Evolutionary conservation across 176 grass and related monocot species (phyloP).

Genomic region (Calamus simplicifolius): DNA sequence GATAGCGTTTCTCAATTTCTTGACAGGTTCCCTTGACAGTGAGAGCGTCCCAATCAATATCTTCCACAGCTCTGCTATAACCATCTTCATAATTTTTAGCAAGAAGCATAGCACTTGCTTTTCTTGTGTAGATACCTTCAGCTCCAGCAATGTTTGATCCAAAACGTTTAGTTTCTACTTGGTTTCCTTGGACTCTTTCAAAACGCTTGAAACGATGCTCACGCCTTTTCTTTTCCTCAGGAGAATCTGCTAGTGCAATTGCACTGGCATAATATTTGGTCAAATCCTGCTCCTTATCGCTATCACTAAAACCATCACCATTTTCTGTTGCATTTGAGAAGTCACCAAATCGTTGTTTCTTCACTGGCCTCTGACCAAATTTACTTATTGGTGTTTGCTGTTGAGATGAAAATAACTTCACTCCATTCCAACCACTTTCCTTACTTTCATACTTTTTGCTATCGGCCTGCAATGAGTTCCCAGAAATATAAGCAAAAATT

Average conservation of each 20-base stretch:
- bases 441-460: conserved; percentile 3
- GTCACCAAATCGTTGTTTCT: conserved; percentile 47
- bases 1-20: conserved; percentile 84
- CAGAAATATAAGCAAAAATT: conserved; percentile 4
- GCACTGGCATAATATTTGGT: conserved; percentile 77
- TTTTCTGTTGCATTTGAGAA: conserved; percentile 40
- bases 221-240: conserved; percentile 82
- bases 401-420: conserved; percentile 37
- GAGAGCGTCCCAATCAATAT: conserved; percentile 92
- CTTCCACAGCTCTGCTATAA: conserved; percentile 60
- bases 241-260: conserved; percentile 56
- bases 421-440: conserved; percentile 32
- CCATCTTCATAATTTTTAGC: conserved; percentile 49
- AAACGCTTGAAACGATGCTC: conserved; percentile 93
- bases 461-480: conserved; percentile 15
- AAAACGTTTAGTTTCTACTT: conserved; percentile 32
- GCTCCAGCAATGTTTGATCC: conserved; percentile 36
- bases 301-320: conserved; percentile 69
- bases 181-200: conserved; percentile 49
- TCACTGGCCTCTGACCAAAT: conserved; percentile 35
- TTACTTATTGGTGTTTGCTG: conserved; percentile 37
- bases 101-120: conserved; percentile 46
- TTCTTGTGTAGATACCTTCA: conserved; percentile 38
- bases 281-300: conserved; percentile 71
- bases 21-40: conserved; percentile 92